Evolutionary conservation across 495 filamentous ascomycete species (phyloP).

Genomic region (Aspergillus haitiensis): DNA sequence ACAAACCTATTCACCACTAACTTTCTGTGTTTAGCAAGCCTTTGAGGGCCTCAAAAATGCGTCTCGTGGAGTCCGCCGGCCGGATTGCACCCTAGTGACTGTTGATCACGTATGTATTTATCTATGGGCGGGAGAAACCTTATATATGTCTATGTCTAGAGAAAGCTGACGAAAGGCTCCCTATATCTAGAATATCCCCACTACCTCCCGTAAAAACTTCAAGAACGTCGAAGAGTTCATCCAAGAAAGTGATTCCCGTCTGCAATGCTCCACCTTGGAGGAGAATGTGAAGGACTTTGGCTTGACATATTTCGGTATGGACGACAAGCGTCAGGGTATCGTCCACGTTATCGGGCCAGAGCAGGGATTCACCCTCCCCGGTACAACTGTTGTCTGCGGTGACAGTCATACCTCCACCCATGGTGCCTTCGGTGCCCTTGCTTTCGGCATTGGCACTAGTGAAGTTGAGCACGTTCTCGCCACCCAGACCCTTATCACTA

Average conservation of each 20-base stretch:
- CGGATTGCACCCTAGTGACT: constrained; percentile 94
- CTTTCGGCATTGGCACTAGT: constrained; percentile 96
- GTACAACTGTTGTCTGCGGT: constrained; percentile 95
- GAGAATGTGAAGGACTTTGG: constrained; percentile 96
- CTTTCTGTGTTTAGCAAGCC: constrained; percentile 64
- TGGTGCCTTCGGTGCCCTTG: constrained; percentile 92
- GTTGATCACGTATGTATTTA: constrained; percentile 82
- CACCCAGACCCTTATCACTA: constrained; percentile 91
- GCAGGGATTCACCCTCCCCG: constrained; percentile 97
- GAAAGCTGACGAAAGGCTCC: constrained; percentile 16
- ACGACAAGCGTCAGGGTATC: constrained; percentile 95
- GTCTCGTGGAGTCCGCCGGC: constrained; percentile 79
- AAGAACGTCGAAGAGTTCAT: constrained; percentile 86
- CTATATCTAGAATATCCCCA: constrained; percentile 77
- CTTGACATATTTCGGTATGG: constrained; percentile 95
- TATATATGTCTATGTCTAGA: not conserved
- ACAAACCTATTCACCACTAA: constrained; percentile 1
- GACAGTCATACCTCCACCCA: constrained; percentile 98
- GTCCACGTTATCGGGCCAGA: constrained; percentile 99
- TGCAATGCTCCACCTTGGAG: constrained; percentile 92
- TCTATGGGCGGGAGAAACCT: not conserved
- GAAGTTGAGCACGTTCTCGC: constrained; percentile 98
- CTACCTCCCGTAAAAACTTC: constrained; percentile 81
- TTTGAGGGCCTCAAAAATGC: constrained; percentile 94
- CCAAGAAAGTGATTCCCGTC: constrained; percentile 87